These are phyloP conservation scores for Penicillium brasilianum DNA, from an alignment of 2,329 filamentous ascomycete genomes.

Conservation along the genomic window DNA sequence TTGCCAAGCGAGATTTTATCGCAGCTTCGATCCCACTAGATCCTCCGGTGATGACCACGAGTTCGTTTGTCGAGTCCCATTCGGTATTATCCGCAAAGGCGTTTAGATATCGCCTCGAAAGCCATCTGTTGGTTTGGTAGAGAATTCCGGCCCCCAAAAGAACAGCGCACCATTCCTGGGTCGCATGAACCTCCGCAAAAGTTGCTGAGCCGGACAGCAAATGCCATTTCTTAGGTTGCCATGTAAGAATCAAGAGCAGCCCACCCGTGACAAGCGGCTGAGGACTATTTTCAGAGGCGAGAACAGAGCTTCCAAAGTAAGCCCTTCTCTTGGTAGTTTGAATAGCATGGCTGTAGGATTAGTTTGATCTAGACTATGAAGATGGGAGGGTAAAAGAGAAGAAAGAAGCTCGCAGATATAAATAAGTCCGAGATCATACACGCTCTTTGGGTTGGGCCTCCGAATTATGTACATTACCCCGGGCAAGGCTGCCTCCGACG, in stretches of 20 bases:
- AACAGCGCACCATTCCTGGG: background rate
- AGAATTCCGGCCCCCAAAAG: constrained; percentile 1
- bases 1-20: background rate
- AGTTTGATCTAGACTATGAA: background rate
- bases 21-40: background rate
- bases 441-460: background rate
- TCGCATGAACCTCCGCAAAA: background rate
- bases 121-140: background rate
- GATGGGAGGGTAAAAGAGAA: background rate
- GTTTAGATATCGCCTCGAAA: background rate
- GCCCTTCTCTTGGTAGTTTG: background rate
- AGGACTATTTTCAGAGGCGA: background rate
- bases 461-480: background rate
- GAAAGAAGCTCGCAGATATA: background rate
- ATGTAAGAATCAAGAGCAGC: background rate
- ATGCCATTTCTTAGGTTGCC: background rate
- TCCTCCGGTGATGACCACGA: background rate
- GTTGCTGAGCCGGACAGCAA: background rate
- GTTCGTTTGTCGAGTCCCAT: background rate
- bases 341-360: background rate
- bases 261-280: background rate
- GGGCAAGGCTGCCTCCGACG: background rate
- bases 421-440: background rate
- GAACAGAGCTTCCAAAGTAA: background rate
- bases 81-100: background rate